Base-by-base conservation (phyloP, 441 rosid species). In the Populus hybrid region DNA sequence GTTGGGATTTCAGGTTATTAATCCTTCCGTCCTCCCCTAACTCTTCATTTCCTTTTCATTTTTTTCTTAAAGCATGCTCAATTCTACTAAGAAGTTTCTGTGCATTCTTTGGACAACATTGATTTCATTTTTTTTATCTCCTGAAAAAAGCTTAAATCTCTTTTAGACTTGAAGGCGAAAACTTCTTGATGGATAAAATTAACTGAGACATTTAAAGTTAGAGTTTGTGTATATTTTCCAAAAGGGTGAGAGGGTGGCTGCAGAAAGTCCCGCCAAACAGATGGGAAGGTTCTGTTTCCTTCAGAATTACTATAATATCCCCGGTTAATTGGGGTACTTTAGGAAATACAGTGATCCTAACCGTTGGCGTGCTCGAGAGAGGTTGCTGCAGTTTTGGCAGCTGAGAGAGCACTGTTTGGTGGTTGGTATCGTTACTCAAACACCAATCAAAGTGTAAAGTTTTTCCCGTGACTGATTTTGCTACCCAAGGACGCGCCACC, bases 1-100 rank as follows among this genome's bases (percentile, higher is more conserved):
- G 87, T 92, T 32, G 98, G 98, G 67, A 88, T 94, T 70, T 94
- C 98, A 26, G 98, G 98, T 92, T 35, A 4, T 9, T 9, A 9
- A 70, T n/a, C 30, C 9, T 36, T 40, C 23, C 18, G 21, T 40
- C 23, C 57, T 23, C 18, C 24, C 30, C 28, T 35, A 24, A 23
- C 26, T 10, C 3, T 18, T 72, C 38, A 6, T 26, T 18, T 57
- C 26, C 36, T 57, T 72, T 57, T 18, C 75, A n/a, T 28, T 14
- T 9, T 18, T 76, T 21, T 50, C 11, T 3, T 42, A 23, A 74
- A 61, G 14, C 2, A 11, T 66, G 2, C 14, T 35, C 28, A 10
- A 24, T n/a, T 65, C 57, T 26, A 65, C 69, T 7, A 12, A 23
- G 71, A 32, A 68, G 21, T 14, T n/a, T 59, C 65, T n/a, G 21